Base-by-base conservation (phyloP, 2,329 filamentous ascomycete species). In the Sporothrix pseudoabietina region DNA sequence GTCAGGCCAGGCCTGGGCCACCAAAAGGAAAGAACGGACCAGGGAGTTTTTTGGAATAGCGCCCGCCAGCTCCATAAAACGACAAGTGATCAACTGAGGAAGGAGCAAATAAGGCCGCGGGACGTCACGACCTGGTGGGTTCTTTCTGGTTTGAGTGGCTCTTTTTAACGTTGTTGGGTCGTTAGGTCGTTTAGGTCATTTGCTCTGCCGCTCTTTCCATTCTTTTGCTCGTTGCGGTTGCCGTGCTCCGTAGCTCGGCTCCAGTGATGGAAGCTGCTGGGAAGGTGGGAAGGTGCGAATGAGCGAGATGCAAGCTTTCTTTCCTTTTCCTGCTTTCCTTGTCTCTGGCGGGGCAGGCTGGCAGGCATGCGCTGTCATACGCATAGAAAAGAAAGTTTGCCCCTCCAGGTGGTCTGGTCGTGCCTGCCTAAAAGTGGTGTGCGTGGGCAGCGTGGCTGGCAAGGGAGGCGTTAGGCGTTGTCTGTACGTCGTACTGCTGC, bases 41-140 rank as follows among this genome's bases (percentile, higher is more conserved):
- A 39, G 63, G 41, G 41, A n/a, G 65, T 41, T 49, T 32, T 66
- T 68, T 49, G 65, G 65, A 44, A 68, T 68, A 68, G 65, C 65
- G 65, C 65, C 65, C 26, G 16, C 26, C 41, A n/a, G 65, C 26
- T 35, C 65, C 65, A 68, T 52, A 68, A 52, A 68, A 44, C 44
- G 10, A 52, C 16, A 32, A 68, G 7, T 32, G 65, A 49, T 32
- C 41, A 32, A 55, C 41, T n/a, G 65, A 68, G 35, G 52, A 49
- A 72, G 71, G 63, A 52, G 49, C 44, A 49, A 66, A 71, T 47
- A 71, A 22, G 70, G 47, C 57, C 44, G 70, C 70, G 61, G 59
- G 63, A 72, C 49, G 61, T 55, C 47, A 72, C 52, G 59, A 26
- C 35, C 30, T 47, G 35, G 69, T 59, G n/a, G 44, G 14, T 32